These are phyloP conservation scores for Myotisia sp. DNA, from an alignment of 2,329 filamentous ascomycete genomes.

Conservation along the genomic window DNA sequence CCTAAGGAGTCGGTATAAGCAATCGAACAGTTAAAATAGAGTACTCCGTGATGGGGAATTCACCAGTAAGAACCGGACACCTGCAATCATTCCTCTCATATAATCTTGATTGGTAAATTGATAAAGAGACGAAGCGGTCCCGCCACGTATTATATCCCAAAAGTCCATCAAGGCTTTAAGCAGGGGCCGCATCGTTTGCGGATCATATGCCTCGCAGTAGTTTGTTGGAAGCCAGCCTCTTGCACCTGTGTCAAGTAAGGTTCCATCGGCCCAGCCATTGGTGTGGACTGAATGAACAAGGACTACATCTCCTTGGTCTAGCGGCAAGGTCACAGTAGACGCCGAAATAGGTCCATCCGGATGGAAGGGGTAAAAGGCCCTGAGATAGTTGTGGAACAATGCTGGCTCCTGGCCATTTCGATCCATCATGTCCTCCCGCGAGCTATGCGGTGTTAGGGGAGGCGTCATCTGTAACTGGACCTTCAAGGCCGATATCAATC, in stretches of 20 bases:
- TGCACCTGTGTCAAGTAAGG: conserved; percentile 67
- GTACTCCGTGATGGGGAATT: too few species aligned
- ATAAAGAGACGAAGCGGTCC: conserved; percentile 57
- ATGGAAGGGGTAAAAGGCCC: conserved; percentile 86
- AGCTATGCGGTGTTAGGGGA: conserved; percentile 58
- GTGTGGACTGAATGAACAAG: conserved; percentile 93
- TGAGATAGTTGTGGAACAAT: conserved; percentile 84
- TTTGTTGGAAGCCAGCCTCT: conserved; percentile 96
- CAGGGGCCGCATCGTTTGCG: conserved; percentile 69
- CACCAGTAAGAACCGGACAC: conserved; percentile 79
- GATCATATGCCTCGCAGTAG: conserved; percentile 91
- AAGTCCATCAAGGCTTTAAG: conserved; percentile 79
- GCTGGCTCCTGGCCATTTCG: conserved; percentile 38
- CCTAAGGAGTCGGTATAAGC: conserved; percentile 36
- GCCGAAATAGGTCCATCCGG: conserved; percentile 64
- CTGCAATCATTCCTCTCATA: conserved; percentile 84
- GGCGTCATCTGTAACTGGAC: conserved; percentile 52
- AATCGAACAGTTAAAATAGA: too few species aligned
- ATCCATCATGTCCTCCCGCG: conserved; percentile 39
- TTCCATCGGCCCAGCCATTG: conserved; percentile 97
- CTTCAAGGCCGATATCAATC: conserved; percentile 11
- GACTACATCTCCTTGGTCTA: conserved; percentile 83
- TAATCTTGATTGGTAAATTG: conserved; percentile 86
- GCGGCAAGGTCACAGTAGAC: conserved; percentile 71
- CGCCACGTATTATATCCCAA: conserved; percentile 76